A percentile compares a stretch with the other conserved stretches of the same genome.
Evolutionary conservation across 2,329 filamentous ascomycete species (phyloP).

Genomic region (Penicillium sp.): DNA sequence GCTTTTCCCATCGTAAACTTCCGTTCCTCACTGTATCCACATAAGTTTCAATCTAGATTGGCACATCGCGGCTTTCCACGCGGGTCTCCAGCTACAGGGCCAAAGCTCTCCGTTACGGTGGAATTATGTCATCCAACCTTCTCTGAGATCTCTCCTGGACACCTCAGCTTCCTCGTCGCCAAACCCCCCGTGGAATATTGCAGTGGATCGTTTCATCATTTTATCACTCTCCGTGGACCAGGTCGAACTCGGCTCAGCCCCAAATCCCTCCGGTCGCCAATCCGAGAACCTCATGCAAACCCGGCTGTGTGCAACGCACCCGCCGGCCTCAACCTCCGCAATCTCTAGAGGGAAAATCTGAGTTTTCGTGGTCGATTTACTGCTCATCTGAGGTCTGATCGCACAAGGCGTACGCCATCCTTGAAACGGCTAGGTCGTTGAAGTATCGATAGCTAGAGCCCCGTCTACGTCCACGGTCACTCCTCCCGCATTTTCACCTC

Average conservation of each 20-base stretch:
- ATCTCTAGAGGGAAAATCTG: constrained; percentile 13
- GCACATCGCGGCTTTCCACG: background rate
- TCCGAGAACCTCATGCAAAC: constrained; percentile 25
- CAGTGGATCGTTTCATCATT: no score
- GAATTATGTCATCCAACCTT: constrained; percentile 27
- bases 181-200: no score
- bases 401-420: background rate
- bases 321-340: constrained; percentile 20
- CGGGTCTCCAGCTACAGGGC: constrained; percentile 9
- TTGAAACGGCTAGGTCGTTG: constrained; percentile 16
- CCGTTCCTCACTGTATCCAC: background rate
- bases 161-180: constrained; percentile 16
- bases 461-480: constrained; percentile 20
- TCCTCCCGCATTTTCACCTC: constrained; percentile 18
- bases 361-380: constrained; percentile 19
- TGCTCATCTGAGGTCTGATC: background rate
- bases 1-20: background rate
- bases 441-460: constrained; percentile 25
- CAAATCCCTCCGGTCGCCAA: constrained; percentile 5
- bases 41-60: constrained; percentile 5
- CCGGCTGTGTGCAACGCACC: constrained; percentile 22
- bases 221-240: no score
- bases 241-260: background rate
- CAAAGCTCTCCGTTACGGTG: constrained; percentile 15
- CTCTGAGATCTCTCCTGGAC: constrained; percentile 9